A percentile compares a stretch with the other conserved stretches of the same genome.
phyloP scores from a whole-genome alignment of 2,329 filamentous ascomycete genomes.

The Harringtonia lauricola region DNA sequence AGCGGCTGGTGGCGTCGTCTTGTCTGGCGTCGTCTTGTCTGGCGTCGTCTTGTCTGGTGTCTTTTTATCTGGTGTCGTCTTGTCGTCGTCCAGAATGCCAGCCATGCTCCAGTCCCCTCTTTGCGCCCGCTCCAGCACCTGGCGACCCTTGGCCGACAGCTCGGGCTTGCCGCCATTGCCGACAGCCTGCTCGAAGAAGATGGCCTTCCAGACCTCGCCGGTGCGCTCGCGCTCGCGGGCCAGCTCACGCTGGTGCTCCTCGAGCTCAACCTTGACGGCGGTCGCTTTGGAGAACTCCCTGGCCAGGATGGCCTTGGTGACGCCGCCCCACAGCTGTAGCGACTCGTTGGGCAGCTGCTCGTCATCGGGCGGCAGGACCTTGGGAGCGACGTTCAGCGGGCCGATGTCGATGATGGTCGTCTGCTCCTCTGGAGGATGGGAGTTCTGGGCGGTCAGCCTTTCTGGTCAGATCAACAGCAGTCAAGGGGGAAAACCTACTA shows the following conservation, averaged over 20 bases:
- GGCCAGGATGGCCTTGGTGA: slow-evolving; percentile 73
- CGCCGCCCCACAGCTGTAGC: slow-evolving; percentile 73
- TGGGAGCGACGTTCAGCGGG: slow-evolving; percentile 70
- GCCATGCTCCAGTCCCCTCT: slow-evolving; percentile 35
- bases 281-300: slow-evolving; percentile 84
- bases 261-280: slow-evolving; percentile 76
- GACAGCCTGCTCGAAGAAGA: slow-evolving; percentile 64
- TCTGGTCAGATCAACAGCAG: not conserved
- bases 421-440: slow-evolving; percentile 46
- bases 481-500: slow-evolving; percentile 35
- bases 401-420: slow-evolving; percentile 75
- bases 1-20: not conserved
- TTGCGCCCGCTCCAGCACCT: slow-evolving; percentile 40
- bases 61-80: no score
- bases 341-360: slow-evolving; percentile 83
- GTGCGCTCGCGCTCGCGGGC: slow-evolving; percentile 66
- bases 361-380: slow-evolving; percentile 66
- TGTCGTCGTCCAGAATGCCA: slow-evolving; percentile 16
- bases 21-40: no score
- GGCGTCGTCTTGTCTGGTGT: not conserved
- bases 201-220: slow-evolving; percentile 65
- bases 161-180: slow-evolving; percentile 45
- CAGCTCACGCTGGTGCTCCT: slow-evolving; percentile 79
- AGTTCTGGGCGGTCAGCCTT: slow-evolving; percentile 19
- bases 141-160: slow-evolving; percentile 40